Conservation (phyloP, 257 asterid species). For the Lavandula angustifolia region DNA sequence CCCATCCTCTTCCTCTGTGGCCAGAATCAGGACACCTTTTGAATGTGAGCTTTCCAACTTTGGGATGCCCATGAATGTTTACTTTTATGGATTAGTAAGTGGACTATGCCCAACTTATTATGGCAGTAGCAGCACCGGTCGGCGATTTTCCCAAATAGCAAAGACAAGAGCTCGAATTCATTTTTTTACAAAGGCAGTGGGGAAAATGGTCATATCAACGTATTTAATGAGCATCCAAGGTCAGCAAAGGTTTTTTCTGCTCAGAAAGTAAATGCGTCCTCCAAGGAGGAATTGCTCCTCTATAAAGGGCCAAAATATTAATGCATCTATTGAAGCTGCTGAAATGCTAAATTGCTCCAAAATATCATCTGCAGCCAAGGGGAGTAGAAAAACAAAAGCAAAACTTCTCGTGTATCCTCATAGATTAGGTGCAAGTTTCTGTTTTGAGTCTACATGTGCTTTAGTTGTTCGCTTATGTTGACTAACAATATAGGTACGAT, state of each 20-base stretch:
- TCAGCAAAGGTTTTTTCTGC: conserved; percentile 39
- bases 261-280: conserved; percentile 42
- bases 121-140: conserved; percentile 39
- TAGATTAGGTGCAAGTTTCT: conserved; percentile 53
- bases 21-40: conserved; percentile 36
- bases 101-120: conserved; percentile 35
- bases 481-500: conserved; percentile 48
- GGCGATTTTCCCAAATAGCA: conserved; percentile 53
- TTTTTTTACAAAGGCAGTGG: conserved; percentile 28
- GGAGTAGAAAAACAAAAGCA: conserved; percentile 36
- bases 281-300: conserved; percentile 35
- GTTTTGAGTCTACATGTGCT: conserved; percentile 23
- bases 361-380: conserved; percentile 42
- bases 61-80: conserved; percentile 36
- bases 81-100: conserved; percentile 36
- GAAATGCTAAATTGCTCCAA: conserved; percentile 38
- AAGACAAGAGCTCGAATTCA: conserved; percentile 37
- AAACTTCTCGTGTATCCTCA: conserved; percentile 35
- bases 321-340: conserved; percentile 41
- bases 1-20: conserved; percentile 47
- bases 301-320: conserved; percentile 36
- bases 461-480: conserved; percentile 29
- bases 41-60: conserved; percentile 43
- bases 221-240: conserved; percentile 36
- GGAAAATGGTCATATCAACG: conserved; percentile 35